These are phyloP conservation scores for Venturia nashicola DNA, from an alignment of 2,329 filamentous ascomycete species.

Conservation along the genomic window DNA sequence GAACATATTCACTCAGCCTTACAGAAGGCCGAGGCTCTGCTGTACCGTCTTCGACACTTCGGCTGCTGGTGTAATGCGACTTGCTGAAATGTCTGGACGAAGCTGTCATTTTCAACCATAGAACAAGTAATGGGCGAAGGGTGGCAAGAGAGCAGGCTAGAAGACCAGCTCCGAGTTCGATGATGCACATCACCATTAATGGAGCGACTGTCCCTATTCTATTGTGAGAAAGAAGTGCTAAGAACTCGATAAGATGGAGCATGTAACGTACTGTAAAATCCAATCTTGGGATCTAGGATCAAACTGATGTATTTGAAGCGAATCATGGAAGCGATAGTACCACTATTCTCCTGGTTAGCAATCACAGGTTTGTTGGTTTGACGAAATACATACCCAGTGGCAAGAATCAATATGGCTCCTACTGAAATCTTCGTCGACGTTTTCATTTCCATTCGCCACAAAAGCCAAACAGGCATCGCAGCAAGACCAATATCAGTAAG, in stretches of 20 bases:
- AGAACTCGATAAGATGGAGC: neutral
- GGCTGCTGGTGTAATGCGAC: neutral
- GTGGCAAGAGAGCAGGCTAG: constrained; percentile 9
- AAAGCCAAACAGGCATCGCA: constrained; percentile 27
- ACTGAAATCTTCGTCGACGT: constrained; percentile 28
- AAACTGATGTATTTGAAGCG: constrained; percentile 2
- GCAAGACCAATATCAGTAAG: constrained; percentile 23
- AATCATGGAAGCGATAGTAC: constrained; percentile 6
- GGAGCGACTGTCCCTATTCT: neutral
- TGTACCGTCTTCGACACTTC: neutral
- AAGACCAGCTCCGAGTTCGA: constrained; percentile 9
- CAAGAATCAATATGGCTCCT: constrained; percentile 27
- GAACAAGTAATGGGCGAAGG: constrained; percentile 6
- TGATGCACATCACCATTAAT: neutral
- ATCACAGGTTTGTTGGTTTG: neutral
- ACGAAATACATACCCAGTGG: constrained; percentile 17
- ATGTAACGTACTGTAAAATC: neutral
- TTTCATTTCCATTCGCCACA: constrained; percentile 30
- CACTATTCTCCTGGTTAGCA: neutral
- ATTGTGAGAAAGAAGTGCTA: neutral
- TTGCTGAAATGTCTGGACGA: neutral
- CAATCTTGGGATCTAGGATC: neutral
- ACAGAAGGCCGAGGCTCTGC: neutral
- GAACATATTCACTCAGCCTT: neutral
- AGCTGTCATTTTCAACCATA: neutral